Base-by-base conservation (phyloP, 257 asterid genomes). In the Primulina tabacum region DNA sequence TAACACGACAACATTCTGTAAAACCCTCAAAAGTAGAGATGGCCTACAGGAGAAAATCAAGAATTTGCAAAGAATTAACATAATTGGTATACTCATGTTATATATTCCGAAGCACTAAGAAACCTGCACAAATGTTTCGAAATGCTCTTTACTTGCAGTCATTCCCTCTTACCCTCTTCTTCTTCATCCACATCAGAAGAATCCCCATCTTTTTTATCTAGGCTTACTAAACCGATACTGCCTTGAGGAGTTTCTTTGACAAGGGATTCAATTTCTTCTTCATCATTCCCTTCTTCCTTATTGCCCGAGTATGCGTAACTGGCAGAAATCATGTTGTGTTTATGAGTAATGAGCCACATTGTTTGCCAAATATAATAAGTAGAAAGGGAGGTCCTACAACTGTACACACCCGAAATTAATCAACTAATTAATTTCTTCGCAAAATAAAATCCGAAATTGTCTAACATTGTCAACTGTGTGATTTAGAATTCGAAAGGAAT, bases 241-340 rank as follows among this genome's bases (percentile, higher is more conserved):
- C 96, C 92, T 76, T 81, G 83, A 2, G 95, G 71, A 35, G 79
- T 79, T 67, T 82, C 95, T 81, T 79, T 79, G 77, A 81, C 78
- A 57, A 93, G 72, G 58, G 92, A 70, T 80, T 90, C 91, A 16
- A 78, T 68, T 86, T 93, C 99, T 83, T 89, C 96, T 17, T 87
- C 92, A 26, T 90, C 95, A 11, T 79, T 64, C 35, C 80, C 88
- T 12, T 82, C 96, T n/a, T 83, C 96, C 83, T 83, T 87, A 37
- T 62, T 83, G 60, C 89, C 97, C 71, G 87, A 84, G 82, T 93
- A 90, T 33, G 97, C 99, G 16, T 93, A 93, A 64, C 99, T 93
- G 87, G 72, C 40, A 75, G 30, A 78, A 47, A 57, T 69, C 9
- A 40, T 65, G 61, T 7, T 43, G 50, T 21, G 20, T 16, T 1